phyloP scores from a whole-genome alignment of 192 early-diverging fungal species.

The Coemansia sp. region DNA sequence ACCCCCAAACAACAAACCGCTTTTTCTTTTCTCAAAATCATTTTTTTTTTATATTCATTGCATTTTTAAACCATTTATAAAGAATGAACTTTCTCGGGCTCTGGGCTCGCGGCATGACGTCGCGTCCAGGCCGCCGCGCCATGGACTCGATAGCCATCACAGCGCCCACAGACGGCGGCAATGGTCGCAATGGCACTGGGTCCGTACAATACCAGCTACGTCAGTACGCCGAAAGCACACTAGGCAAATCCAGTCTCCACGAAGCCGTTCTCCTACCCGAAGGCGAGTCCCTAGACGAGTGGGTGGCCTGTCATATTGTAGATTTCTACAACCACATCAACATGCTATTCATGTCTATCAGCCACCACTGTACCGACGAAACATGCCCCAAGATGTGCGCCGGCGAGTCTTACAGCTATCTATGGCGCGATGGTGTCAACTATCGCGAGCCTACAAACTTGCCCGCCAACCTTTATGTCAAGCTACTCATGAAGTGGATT shows the following conservation, averaged over 20 bases:
- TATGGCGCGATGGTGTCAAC: constrained; percentile 82
- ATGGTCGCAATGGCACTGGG: not conserved
- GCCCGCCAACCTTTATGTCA: constrained; percentile 89
- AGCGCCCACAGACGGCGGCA: not conserved
- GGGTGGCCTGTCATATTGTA: constrained; percentile 91
- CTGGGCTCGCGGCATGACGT: constrained; percentile 53
- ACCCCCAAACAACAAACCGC: not conserved
- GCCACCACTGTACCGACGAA: constrained; percentile 87
- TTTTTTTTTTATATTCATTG: too few species aligned
- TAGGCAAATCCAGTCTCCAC: constrained; percentile 79
- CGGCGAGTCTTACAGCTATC: constrained; percentile 82
- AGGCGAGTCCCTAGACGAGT: constrained; percentile 89
- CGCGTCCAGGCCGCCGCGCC: constrained; percentile 43
- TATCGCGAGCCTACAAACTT: constrained; percentile 88
- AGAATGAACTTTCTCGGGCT: constrained; percentile 55
- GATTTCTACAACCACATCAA: constrained; percentile 99
- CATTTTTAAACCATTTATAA: constrained; percentile 3
- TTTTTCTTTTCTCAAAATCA: not conserved
- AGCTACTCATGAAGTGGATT: constrained; percentile 84
- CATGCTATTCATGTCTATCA: constrained; percentile 87
- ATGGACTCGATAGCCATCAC: constrained; percentile 55
- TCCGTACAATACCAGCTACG: constrained; percentile 58
- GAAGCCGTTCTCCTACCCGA: constrained; percentile 81
- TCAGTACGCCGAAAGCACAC: constrained; percentile 69
- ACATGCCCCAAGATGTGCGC: constrained; percentile 92